Conservation (phyloP, 139 green algal species). For the Tetraselmis chui region DNA sequence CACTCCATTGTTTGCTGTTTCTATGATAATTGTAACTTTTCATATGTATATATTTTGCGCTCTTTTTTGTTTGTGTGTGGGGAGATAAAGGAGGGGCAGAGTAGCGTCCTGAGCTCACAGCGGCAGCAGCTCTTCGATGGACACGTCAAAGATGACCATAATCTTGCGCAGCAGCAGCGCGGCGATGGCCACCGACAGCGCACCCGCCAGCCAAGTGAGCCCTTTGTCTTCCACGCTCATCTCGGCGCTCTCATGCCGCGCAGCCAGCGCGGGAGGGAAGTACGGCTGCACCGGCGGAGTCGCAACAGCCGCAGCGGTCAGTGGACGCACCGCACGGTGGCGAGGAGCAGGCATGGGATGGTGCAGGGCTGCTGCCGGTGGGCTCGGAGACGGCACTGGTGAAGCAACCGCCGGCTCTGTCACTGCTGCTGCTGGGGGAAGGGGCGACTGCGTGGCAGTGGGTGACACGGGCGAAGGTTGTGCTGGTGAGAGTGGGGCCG, state of each 20-base stretch:
- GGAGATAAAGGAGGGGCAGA: too few relatives aligned
- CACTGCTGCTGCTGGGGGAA: not conserved
- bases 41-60: too few relatives aligned
- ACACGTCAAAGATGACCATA: not conserved
- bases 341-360: not conserved
- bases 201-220: constrained; percentile 40
- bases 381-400: not conserved
- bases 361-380: not conserved
- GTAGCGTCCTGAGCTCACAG: not conserved
- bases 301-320: not conserved
- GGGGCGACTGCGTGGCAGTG: too few relatives aligned
- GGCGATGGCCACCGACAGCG: constrained; percentile 37
- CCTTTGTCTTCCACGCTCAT: constrained; percentile 31
- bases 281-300: not conserved
- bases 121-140: not conserved
- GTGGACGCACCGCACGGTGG: not conserved
- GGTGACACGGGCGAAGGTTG: not conserved
- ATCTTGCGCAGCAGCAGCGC: not conserved
- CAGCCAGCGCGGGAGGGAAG: not conserved
- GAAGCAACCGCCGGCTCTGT: not conserved
- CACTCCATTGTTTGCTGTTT: too few relatives aligned
- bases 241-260: too few relatives aligned
- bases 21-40: too few relatives aligned
- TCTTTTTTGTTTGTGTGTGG: too few relatives aligned
- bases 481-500: too few relatives aligned